A percentile compares a stretch with the other conserved stretches of the same genome.
phyloP scores from a whole-genome alignment of 2,329 filamentous ascomycete genomes.

The Fusarium transvaalense region DNA sequence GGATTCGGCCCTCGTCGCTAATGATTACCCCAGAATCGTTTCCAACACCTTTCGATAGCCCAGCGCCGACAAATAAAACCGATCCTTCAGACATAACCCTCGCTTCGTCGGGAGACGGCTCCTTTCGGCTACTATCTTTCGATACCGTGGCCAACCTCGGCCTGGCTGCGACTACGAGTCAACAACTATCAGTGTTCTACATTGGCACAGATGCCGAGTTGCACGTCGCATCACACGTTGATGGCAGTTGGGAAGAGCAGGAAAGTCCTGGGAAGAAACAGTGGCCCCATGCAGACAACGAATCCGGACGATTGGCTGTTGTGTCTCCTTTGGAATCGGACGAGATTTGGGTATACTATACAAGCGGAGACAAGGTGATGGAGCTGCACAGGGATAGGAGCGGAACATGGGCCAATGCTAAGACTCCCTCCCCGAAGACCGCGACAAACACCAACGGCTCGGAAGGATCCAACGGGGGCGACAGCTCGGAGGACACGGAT shows the following conservation, averaged over 20 bases:
- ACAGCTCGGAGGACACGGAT: background rate
- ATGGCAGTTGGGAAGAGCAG: slow-evolving; percentile 3
- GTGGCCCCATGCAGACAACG: slow-evolving; percentile 25
- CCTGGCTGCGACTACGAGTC: background rate
- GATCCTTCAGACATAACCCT: slow-evolving; percentile 19
- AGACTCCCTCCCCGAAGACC: background rate
- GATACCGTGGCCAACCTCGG: slow-evolving; percentile 8
- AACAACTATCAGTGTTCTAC: slow-evolving; percentile 17
- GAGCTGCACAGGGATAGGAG: slow-evolving; percentile 14
- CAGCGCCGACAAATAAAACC: slow-evolving; percentile 31
- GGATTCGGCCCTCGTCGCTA: background rate
- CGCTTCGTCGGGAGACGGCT: slow-evolving; percentile 4
- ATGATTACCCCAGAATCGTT: slow-evolving; percentile 21
- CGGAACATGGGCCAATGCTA: slow-evolving; percentile 13
- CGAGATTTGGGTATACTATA: slow-evolving; percentile 32
- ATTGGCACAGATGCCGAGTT: slow-evolving; percentile 22
- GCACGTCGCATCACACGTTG: background rate
- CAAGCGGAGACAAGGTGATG: slow-evolving; percentile 19
- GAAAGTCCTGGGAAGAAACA: slow-evolving; percentile 1
- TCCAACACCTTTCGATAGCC: slow-evolving; percentile 30
- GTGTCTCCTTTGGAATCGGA: slow-evolving; percentile 22
- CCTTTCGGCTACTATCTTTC: slow-evolving; percentile 8
- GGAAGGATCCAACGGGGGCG: background rate
- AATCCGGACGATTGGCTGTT: slow-evolving; percentile 23
- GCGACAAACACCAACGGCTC: background rate